Base-by-base conservation (phyloP, 2,329 filamentous ascomycete genomes). In the Talaromyces sp. region DNA sequence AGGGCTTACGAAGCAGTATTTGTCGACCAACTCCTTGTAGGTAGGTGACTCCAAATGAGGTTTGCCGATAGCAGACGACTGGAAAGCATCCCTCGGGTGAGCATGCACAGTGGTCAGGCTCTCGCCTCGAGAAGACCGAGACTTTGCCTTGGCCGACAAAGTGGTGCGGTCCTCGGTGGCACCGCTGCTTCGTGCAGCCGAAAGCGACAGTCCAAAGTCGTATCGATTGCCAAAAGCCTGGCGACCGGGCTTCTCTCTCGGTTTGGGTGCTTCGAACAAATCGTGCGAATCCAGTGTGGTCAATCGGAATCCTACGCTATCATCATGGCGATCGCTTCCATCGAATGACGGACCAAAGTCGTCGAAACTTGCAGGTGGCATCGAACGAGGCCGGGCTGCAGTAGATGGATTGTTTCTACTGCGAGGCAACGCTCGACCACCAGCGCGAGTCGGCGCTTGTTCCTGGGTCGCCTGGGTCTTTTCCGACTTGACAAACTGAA, bases 1-100 rank as follows among this genome's bases (percentile, higher is more conserved):
- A 18, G 1, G 84, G 96, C 93, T 87, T 93, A 97, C 93, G 86
- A 98, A 99, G 84, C 95, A 99, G 84, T 96, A 99, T 82, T 96
- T 97, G 82, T 96, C 93, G 77, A 99, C 90, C 68, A 99, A 85
- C 79, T 99, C 95, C 79, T 96, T 91, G 76, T 99, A 98, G 64
- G 93, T 93, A 65, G 91, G 88, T 67, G 92, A 96, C 65, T 93
- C 86, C 68, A 96, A 88, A 71, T 85, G 83, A 50, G 88, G 87
- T 72, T 88, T 86, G 71, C 85, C 58, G 50, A 58, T 46, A 74
- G 72, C 84, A 81, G 78, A 84, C 72, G 77, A 85, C 60, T 82
- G 79, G 68, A 67, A 70, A 74, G 69, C 63, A 67, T 63, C 68
- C 61, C 68, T 64, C 44, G 56, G 65, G 60, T 61, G 66, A 65